Evolutionary conservation across 2,329 filamentous ascomycete species (phyloP).

Genomic region (Plenodomus biglobosus): DNA sequence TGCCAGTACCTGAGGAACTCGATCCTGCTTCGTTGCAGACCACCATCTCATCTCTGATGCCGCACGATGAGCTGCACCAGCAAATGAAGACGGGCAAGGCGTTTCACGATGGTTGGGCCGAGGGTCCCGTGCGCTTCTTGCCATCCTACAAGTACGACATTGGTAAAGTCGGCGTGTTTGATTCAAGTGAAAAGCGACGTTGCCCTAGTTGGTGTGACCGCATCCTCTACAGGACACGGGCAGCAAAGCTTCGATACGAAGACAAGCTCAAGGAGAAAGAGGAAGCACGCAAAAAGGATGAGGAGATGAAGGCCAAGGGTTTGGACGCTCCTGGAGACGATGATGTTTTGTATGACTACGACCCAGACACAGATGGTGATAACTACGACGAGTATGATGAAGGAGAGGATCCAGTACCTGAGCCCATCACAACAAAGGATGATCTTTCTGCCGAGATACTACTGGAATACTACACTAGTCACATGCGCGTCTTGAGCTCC

Average conservation of each 20-base stretch:
- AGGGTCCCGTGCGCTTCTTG: constrained; percentile 83
- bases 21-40: constrained; percentile 87
- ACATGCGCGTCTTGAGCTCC: constrained; percentile 86
- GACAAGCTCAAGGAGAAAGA: constrained; percentile 64
- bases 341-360: constrained; percentile 88
- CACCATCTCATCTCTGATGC: constrained; percentile 80
- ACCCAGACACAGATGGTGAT: constrained; percentile 75
- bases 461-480: constrained; percentile 75
- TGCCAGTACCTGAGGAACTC: constrained; percentile 53
- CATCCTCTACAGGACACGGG: constrained; percentile 79
- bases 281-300: constrained; percentile 70
- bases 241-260: constrained; percentile 68
- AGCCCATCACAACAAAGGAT: constrained; percentile 59
- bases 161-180: constrained; percentile 88
- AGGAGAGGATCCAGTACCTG: constrained; percentile 47
- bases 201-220: constrained; percentile 97
- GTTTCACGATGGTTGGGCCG: constrained; percentile 89
- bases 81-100: constrained; percentile 74
- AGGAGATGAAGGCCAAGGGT: constrained; percentile 81
- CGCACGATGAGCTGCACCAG: constrained; percentile 82
- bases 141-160: constrained; percentile 98
- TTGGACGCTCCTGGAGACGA: constrained; percentile 73
- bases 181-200: constrained; percentile 91
- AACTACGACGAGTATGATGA: constrained; percentile 42
- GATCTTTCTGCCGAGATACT: constrained; percentile 58